A percentile compares a stretch with the other conserved stretches of the same genome.
Evolutionary conservation across 2,329 filamentous ascomycete species (phyloP).

Genomic region (Exophiala viscosa): DNA sequence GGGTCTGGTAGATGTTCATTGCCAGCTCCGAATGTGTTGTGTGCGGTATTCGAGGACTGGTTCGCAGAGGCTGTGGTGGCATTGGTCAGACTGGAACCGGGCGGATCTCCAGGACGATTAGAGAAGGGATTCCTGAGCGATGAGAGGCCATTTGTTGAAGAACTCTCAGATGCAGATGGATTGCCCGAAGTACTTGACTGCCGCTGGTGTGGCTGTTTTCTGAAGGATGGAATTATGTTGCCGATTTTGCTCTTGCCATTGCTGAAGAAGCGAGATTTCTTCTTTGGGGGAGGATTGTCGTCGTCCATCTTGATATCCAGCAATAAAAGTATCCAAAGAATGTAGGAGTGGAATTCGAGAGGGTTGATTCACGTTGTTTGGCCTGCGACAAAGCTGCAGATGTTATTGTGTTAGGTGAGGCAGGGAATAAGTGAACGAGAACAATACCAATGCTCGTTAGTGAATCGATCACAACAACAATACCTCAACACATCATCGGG

Average conservation of each 20-base stretch:
- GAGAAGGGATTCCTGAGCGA: too few species aligned
- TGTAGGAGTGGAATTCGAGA: too few species aligned
- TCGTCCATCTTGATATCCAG: constrained; percentile 18
- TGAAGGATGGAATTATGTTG: constrained; percentile 15
- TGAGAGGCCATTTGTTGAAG: neutral
- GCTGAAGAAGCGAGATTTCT: constrained; percentile 24
- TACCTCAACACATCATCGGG: too few species aligned
- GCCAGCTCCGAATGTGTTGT: too few species aligned
- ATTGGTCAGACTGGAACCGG: too few species aligned
- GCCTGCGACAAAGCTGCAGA: neutral
- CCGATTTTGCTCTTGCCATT: constrained; percentile 24
- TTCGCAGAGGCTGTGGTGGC: too few species aligned
- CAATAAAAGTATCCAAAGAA: neutral
- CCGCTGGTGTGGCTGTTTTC: neutral
- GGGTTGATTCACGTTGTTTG: too few species aligned
- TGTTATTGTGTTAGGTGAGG: too few species aligned
- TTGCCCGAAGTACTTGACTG: neutral
- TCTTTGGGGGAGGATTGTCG: constrained; percentile 21
- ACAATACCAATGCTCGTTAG: neutral
- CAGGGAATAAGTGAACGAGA: neutral
- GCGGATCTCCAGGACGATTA: too few species aligned
- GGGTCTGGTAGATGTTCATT: too few species aligned
- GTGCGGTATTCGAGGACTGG: too few species aligned
- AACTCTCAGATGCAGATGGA: neutral
- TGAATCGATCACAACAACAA: too few species aligned